phyloP scores from a whole-genome alignment of 2,329 filamentous ascomycete genomes.

The Nothomitra cinnamomea region DNA sequence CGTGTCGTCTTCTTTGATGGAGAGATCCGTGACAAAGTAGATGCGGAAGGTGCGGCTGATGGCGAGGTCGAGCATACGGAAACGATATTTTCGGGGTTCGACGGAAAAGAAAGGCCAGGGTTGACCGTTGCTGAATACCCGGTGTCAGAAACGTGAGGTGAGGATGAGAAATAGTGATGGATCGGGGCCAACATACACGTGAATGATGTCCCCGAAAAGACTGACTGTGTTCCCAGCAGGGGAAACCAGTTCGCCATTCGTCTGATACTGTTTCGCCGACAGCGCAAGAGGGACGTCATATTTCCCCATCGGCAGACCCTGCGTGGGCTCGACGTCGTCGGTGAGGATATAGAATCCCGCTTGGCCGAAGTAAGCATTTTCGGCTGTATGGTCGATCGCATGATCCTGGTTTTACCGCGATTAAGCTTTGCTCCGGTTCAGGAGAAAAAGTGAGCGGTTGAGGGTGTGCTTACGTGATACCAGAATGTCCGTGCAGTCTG shows the following conservation, averaged over 20 bases:
- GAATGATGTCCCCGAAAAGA: conserved; percentile 38
- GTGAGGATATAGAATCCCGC: conserved; percentile 37
- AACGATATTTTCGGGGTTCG: conserved; percentile 42
- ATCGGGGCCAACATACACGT: conserved; percentile 27
- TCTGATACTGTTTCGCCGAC: conserved; percentile 33
- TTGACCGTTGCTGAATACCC: conserved; percentile 27
- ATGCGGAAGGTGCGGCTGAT: conserved; percentile 32
- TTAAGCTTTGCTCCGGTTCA: no score
- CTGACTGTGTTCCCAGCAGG: conserved; percentile 27
- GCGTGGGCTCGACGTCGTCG: conserved; percentile 30
- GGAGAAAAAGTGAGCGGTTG: neutral
- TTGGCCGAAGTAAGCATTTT: conserved; percentile 39
- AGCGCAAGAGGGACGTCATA: conserved; percentile 38
- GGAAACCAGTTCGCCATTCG: conserved; percentile 31
- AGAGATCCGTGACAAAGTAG: conserved; percentile 26
- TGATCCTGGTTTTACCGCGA: no score
- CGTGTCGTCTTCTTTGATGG: conserved; percentile 12
- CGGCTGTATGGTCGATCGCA: conserved; percentile 26
- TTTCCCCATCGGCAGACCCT: conserved; percentile 32
- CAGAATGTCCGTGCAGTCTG: conserved; percentile 36
- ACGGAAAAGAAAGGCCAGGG: conserved; percentile 43
- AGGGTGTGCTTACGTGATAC: conserved; percentile 33
- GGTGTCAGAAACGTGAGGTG: neutral
- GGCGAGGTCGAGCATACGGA: conserved; percentile 35
- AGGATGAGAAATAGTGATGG: no score